phyloP scores from a whole-genome alignment of 2,329 filamentous ascomycete species.

The Arthrobotrys megalospora region DNA sequence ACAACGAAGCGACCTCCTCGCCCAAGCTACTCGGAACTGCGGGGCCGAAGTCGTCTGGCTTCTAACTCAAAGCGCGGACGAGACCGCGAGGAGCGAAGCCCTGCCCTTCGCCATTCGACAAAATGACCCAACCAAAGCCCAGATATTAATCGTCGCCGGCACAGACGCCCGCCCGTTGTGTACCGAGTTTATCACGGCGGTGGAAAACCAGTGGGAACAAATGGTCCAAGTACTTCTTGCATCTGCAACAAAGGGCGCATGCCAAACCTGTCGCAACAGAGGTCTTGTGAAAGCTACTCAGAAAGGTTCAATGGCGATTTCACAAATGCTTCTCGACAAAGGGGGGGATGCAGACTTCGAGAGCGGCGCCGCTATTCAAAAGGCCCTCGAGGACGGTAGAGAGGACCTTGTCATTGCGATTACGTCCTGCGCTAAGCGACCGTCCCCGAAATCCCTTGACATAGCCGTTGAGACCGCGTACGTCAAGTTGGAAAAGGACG shows the following conservation, averaged over 20 bases:
- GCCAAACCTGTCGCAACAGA: conserved; percentile 17
- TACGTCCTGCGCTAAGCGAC: conserved; percentile 13
- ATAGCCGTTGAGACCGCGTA: conserved; percentile 29
- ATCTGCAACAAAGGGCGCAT: conserved; percentile 1
- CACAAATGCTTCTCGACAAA: conserved; percentile 27
- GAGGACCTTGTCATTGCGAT: conserved; percentile 25
- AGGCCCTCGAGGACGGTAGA: conserved; percentile 19
- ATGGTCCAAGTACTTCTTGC: conserved; percentile 11
- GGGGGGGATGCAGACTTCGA: conserved; percentile 24
- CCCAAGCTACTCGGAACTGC: conserved; percentile 29
- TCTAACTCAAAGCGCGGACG: conserved; percentile 18
- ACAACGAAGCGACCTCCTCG: conserved; percentile 28
- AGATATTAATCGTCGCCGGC: conserved; percentile 15
- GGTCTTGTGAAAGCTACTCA: conserved; percentile 15
- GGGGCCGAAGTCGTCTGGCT: conserved; percentile 17
- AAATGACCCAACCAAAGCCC: conserved; percentile 7
- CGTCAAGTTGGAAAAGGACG: conserved; percentile 7
- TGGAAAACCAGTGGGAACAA: conserved; percentile 20
- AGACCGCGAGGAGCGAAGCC: conserved; percentile 23
- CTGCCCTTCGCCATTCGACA: conserved; percentile 18
- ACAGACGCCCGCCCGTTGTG: conserved; percentile 11
- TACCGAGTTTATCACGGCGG: conserved; percentile 15
- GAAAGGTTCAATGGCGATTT: conserved; percentile 13
- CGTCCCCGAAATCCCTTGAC: conserved; percentile 20
- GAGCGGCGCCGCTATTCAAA: conserved; percentile 24